These are phyloP conservation scores for Dioszegia crocea DNA, from an alignment of 768 basidiomycete genomes.

Conservation along the genomic window DNA sequence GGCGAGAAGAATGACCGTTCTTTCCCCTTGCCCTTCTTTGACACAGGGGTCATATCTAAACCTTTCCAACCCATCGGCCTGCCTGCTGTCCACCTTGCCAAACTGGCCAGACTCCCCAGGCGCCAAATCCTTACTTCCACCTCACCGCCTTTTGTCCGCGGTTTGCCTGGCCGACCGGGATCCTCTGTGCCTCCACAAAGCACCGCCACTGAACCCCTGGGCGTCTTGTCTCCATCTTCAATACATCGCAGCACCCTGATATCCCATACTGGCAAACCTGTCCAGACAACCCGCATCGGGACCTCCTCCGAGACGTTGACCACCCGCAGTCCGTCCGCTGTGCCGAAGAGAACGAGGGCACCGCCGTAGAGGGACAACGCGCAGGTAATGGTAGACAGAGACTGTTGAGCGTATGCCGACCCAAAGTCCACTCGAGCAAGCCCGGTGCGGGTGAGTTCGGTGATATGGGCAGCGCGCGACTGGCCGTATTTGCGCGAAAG, in stretches of 20 bases:
- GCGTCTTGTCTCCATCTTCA: constrained; percentile 3
- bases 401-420: constrained; percentile 12
- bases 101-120: constrained; percentile 13
- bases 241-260: constrained; percentile 8
- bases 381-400: constrained; percentile 12
- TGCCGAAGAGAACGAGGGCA: constrained; percentile 20
- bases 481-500: background rate
- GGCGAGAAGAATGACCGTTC: background rate
- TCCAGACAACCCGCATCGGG: constrained; percentile 16
- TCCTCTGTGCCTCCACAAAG: constrained; percentile 22
- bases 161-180: constrained; percentile 2
- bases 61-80: constrained; percentile 1
- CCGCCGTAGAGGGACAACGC: constrained; percentile 12
- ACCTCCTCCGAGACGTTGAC: constrained; percentile 5
- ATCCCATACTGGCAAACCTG: constrained; percentile 24
- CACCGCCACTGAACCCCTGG: constrained; percentile 11
- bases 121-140: constrained; percentile 19
- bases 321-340: constrained; percentile 16
- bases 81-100: constrained; percentile 16
- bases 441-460: constrained; percentile 1
- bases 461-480: background rate
- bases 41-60: constrained; percentile 1
- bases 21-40: constrained; percentile 5
- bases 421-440: constrained; percentile 21
- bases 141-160: constrained; percentile 15